phyloP scores from a whole-genome alignment of 2,329 filamentous ascomycete species.

The Penicillium sclerotigenum region DNA sequence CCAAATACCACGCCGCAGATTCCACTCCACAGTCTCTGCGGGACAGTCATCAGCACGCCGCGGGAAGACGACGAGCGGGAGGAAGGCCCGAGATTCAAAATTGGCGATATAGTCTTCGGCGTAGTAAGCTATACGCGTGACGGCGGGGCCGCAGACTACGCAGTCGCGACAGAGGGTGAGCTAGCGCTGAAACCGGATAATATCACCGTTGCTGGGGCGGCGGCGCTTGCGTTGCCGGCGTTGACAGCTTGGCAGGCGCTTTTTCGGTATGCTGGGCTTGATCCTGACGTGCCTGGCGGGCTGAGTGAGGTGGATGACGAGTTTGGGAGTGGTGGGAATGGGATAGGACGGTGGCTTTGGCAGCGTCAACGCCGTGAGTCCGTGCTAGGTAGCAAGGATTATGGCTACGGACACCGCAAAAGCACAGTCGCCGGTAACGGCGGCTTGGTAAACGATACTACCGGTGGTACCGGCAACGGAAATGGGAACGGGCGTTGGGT shows the following conservation, averaged over 20 bases:
- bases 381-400: conserved; percentile 1
- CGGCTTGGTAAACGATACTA: background rate
- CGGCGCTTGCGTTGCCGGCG: conserved; percentile 38
- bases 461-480: conserved; percentile 1
- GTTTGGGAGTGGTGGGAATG: background rate
- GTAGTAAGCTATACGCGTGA: conserved; percentile 38
- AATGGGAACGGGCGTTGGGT: conserved; percentile 7
- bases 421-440: background rate
- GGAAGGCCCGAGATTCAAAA: conserved; percentile 38
- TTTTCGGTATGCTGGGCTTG: conserved; percentile 36
- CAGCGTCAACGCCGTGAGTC: background rate
- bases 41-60: conserved; percentile 38
- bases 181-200: conserved; percentile 40
- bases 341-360: conserved; percentile 5
- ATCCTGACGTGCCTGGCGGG: conserved; percentile 20
- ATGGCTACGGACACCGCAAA: conserved; percentile 5
- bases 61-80: conserved; percentile 28
- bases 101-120: conserved; percentile 42
- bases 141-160: conserved; percentile 44
- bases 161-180: conserved; percentile 38
- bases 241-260: conserved; percentile 45
- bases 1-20: conserved; percentile 34
- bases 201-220: conserved; percentile 34
- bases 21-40: conserved; percentile 43
- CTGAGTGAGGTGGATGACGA: background rate